Conservation (phyloP, 805 yeast genomes). For the Candida incommunis region DNA sequence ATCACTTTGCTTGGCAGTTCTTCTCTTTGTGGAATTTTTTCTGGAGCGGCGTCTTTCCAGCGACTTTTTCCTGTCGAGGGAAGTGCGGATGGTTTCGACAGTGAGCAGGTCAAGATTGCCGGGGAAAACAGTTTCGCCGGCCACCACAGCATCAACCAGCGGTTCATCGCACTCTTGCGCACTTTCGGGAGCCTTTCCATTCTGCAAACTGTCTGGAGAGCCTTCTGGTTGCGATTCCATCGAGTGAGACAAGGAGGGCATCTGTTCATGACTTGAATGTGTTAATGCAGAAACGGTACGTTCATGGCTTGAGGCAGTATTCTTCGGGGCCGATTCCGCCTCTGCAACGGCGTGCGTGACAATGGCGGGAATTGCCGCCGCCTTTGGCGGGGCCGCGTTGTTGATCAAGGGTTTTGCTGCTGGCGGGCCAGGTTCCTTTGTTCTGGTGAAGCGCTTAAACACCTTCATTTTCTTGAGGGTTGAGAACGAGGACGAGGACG, state of each 20-base stretch:
- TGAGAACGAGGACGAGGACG: constrained; percentile 1
- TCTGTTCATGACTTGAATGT: neutral
- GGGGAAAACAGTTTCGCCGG: constrained; percentile 21
- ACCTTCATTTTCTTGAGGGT: constrained; percentile 5
- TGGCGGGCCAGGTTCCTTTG: neutral
- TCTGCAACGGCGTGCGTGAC: constrained; percentile 10
- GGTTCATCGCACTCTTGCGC: constrained; percentile 5
- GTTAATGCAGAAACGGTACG: neutral
- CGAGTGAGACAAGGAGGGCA: neutral
- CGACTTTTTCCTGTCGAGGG: constrained; percentile 21
- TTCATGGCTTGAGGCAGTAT: neutral
- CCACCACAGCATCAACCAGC: constrained; percentile 11
- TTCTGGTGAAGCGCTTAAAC: constrained; percentile 1
- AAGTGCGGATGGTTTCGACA: constrained; percentile 20
- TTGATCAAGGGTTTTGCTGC: neutral
- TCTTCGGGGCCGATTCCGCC: constrained; percentile 4
- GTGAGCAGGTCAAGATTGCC: constrained; percentile 17
- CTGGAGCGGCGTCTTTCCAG: constrained; percentile 21
- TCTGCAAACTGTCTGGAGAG: too few species aligned
- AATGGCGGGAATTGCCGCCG: constrained; percentile 4
- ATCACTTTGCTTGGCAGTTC: constrained; percentile 3
- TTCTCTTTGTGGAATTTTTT: constrained; percentile 4
- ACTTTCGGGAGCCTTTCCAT: too few species aligned
- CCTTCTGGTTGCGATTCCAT: neutral
- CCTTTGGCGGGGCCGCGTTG: neutral